Evolutionary conservation across 2,329 filamentous ascomycete species (phyloP).

Genomic region (Beauveria australis): DNA sequence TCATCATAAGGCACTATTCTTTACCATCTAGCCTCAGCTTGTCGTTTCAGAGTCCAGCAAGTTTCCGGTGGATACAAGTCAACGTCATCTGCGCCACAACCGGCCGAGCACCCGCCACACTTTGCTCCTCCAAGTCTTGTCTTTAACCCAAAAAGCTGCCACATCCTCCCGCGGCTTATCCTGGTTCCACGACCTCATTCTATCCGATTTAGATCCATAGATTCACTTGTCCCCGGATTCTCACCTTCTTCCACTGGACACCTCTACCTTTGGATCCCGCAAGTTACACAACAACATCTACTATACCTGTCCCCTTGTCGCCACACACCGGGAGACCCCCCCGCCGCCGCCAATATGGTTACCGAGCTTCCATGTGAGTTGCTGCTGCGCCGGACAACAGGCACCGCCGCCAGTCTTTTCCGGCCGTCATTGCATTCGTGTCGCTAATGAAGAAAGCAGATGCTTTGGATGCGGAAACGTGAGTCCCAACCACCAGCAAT

Average conservation of each 20-base stretch:
- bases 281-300: too few relatives aligned
- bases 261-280: too few relatives aligned
- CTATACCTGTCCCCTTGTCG: not conserved
- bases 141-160: not conserved
- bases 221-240: not conserved
- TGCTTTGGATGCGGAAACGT: constrained; percentile 96
- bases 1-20: too few relatives aligned
- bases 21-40: not conserved
- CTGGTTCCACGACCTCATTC: not conserved
- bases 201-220: not conserved
- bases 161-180: not conserved
- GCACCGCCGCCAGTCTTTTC: not conserved
- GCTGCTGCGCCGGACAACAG: not conserved
- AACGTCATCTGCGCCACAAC: constrained; percentile 12
- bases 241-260: too few relatives aligned
- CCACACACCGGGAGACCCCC: not conserved
- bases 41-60: not conserved
- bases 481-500: constrained; percentile 20
- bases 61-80: constrained; percentile 2
- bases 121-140: not conserved
- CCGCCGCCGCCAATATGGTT: constrained; percentile 29
- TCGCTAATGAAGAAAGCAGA: constrained; percentile 44
- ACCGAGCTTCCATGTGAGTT: constrained; percentile 41
- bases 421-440: not conserved
- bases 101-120: constrained; percentile 1